Evolutionary conservation across 78 protist genomes (phyloP).

Genomic region (Dictyostelium firmibasis): DNA sequence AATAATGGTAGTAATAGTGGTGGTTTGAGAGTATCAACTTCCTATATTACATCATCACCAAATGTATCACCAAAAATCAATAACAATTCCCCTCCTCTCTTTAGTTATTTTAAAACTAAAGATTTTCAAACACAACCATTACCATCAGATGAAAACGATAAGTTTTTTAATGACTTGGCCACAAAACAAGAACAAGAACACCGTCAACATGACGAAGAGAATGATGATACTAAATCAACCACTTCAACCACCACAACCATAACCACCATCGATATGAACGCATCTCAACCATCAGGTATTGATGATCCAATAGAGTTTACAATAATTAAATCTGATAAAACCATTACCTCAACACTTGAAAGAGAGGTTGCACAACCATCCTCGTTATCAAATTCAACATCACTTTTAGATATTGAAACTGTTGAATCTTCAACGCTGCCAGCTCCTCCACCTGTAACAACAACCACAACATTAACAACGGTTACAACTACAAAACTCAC

Average conservation of each 20-base stretch:
- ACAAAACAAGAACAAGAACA: not conserved
- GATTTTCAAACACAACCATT: not conserved
- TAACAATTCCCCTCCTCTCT: not conserved
- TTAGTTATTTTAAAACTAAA: not conserved
- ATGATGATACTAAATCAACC: not conserved
- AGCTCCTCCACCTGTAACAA: not conserved
- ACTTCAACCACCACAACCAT: not conserved
- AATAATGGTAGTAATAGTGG: not conserved
- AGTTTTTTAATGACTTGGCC: not conserved
- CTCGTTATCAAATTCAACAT: not conserved
- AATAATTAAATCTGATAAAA: constrained; percentile 1
- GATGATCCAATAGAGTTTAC: not conserved
- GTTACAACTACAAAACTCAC: not conserved
- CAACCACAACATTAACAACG: not conserved
- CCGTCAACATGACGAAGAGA: not conserved
- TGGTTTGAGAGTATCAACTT: not conserved
- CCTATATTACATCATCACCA: not conserved
- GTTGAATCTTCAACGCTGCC: not conserved
- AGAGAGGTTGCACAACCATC: not conserved
- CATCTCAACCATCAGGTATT: not conserved
- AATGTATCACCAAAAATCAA: not conserved
- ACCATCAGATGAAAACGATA: not conserved
- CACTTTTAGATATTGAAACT: not conserved
- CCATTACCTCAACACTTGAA: not conserved
- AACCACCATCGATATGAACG: not conserved